These are phyloP conservation scores for Penicillium freii DNA, from an alignment of 2,329 filamentous ascomycete species.

Conservation along the genomic window DNA sequence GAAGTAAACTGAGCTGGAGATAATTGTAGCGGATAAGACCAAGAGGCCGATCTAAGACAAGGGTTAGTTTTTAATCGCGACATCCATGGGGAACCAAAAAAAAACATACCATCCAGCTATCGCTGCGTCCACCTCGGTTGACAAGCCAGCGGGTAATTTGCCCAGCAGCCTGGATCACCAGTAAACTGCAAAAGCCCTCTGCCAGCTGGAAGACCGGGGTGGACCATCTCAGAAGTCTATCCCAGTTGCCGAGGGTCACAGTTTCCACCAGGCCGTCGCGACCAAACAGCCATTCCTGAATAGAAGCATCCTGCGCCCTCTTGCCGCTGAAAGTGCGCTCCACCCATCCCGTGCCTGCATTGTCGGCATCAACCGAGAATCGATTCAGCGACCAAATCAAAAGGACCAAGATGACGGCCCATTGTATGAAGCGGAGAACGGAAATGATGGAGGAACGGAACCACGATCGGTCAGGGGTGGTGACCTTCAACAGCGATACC, in stretches of 20 bases:
- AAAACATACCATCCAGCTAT: slow-evolving; percentile 85
- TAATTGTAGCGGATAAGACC: slow-evolving; percentile 82
- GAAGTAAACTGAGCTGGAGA: slow-evolving; percentile 93
- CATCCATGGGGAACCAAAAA: background rate
- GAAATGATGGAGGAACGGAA: slow-evolving; percentile 70
- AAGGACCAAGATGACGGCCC: slow-evolving; percentile 78
- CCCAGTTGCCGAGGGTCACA: slow-evolving; percentile 80
- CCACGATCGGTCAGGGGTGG: slow-evolving; percentile 74
- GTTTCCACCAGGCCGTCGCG: slow-evolving; percentile 77
- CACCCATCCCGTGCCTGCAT: slow-evolving; percentile 65
- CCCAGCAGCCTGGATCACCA: slow-evolving; percentile 92
- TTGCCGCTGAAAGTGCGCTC: slow-evolving; percentile 72
- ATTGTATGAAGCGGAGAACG: slow-evolving; percentile 73
- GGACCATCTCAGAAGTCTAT: slow-evolving; percentile 82
- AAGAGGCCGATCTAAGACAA: slow-evolving; percentile 73
- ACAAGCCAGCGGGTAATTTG: slow-evolving; percentile 95
- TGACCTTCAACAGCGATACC: slow-evolving; percentile 76
- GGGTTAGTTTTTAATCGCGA: slow-evolving; percentile 17
- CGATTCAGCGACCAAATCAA: slow-evolving; percentile 95
- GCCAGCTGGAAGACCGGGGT: slow-evolving; percentile 91
- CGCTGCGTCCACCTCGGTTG: slow-evolving; percentile 80
- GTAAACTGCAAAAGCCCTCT: slow-evolving; percentile 92
- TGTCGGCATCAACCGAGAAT: slow-evolving; percentile 84
- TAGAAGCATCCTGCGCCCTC: slow-evolving; percentile 60
- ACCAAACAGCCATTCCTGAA: slow-evolving; percentile 86